Percentiles rank a stretch among this genome's conserved stretches.
phyloP scores from a whole-genome alignment of 2,329 filamentous ascomycete species.

The Cladophialophora yegresii region DNA sequence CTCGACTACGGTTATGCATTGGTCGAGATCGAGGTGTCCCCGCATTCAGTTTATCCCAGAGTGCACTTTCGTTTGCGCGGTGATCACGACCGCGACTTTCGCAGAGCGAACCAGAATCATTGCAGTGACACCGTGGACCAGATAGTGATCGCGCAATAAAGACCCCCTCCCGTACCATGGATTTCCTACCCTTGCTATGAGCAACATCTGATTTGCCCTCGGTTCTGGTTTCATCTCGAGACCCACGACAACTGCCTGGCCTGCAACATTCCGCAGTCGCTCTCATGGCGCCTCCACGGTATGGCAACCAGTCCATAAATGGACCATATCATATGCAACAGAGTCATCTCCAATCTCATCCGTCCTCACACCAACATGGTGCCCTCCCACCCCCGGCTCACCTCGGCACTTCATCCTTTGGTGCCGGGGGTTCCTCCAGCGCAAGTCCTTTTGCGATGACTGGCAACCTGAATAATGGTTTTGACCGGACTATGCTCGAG shows the following conservation, averaged over 20 bases:
- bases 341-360: constrained; percentile 50
- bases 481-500: constrained; percentile 50
- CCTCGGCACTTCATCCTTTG: constrained; percentile 68
- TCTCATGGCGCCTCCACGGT: constrained; percentile 62
- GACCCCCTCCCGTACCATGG: neutral
- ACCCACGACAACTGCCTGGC: neutral
- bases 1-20: neutral
- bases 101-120: no score
- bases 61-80: no score
- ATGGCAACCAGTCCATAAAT: constrained; percentile 59
- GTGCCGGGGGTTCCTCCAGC: constrained; percentile 46
- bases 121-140: neutral
- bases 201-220: constrained; percentile 15
- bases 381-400: constrained; percentile 60
- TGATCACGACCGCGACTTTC: no score
- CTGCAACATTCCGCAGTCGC: neutral
- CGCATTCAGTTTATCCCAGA: no score
- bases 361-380: constrained; percentile 48
- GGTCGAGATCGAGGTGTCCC: neutral
- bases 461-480: constrained; percentile 58
- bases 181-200: constrained; percentile 18
- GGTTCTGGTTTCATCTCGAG: constrained; percentile 9
- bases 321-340: constrained; percentile 63
- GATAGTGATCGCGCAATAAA: neutral
- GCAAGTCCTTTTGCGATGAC: constrained; percentile 35